Base-by-base conservation (phyloP, 805 yeast genomes). In the Candida khao-thaluensis region DNA sequence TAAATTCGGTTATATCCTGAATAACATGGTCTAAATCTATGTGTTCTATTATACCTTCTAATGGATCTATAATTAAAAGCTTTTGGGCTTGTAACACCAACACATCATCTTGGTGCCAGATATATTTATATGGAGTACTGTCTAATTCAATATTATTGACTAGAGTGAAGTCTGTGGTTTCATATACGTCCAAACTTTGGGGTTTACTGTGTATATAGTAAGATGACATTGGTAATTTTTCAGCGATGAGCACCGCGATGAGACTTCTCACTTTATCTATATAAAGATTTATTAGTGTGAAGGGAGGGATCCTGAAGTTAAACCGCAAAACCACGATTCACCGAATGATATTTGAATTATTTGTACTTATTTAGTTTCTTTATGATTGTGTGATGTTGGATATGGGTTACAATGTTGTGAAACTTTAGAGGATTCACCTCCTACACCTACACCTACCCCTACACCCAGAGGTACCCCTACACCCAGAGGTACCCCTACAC, bases 151-250 rank as follows among this genome's bases (percentile, higher is more conserved):
- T 33, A 26, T 37, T 28, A 18, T 45, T 45, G 9, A 45, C 30
- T 26, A 43, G 17, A 3, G 49, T 45, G 40, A 45, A 45, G 34
- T 43, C 49, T 8, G 23, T n/a, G 10, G 42, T 41, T 23, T 45
- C 49, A 34, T 40, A 45, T 5, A 45, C 21, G 18, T 45, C 45
- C 25, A 45, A 27, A 10, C 33, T 35, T 7, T 39, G 28, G 18
- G 18, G 18, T 17, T 29, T 23, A 17, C 15, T 35, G 21, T 35
- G 28, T 10, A 37, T 14, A 33, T 39, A 45, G 37, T 45, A 45
- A 17, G 37, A 38, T 9, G 29, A 17, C 12, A 35, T 35, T 6
- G 23, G 5, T 12, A 7, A 16, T 28, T 25, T 36, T 36, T 38
- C 21, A 14, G 29, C 30, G 43, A 40, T 39, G 42, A 33, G 42